Evolutionary conservation across 2,329 filamentous ascomycete species (phyloP), one percentile per base, ranked within the genome.

Genomic region (Fusarium sp.): DNA sequence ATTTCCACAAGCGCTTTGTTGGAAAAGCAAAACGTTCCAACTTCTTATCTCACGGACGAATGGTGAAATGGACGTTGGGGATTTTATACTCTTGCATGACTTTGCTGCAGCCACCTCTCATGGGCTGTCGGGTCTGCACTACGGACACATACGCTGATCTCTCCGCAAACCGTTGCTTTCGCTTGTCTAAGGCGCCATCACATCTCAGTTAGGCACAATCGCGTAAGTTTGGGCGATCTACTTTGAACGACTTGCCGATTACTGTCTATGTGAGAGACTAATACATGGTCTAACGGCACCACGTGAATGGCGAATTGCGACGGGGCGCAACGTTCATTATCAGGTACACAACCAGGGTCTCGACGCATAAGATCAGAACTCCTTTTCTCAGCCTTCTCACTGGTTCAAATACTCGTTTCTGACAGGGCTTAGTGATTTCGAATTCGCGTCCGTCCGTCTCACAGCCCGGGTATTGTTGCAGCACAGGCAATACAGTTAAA

Each of bases 201-300:
- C 28, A 69, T 65, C 62, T 71, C 69, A 64, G 49, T 49, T 67
- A 67, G 71, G 62, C 41, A 65, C 71, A 58, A 70, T 73, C 62
- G 55, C 46, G 19, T 46, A 49, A 41, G 40, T 43, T 46, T 48
- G 33, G 46, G 48, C 54, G 62, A 68, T 72, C 62, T 48, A 45
- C 45, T 37, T 48, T 32, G 32, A 50, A 48, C 39, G 30, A 56
- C 46, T 49, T 51, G 49, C 40, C 43, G 28, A 44, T 40, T 44
- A 24, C 49, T 55, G 50, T 28, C 37, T 49, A 59, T 52, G 35
- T 52, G 62, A 43, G 35, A 46, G 51, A 56, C 48, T 40, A 62
- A 48, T 45, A 51, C 48, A 40, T 61, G 51, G 65, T 51, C 60
- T 41, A 68, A 68, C 60, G 65, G 48, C 26, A 68, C 65, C 66